Conservation (phyloP, 441 rosid genomes). For the Rhodomyrtus psidioides region DNA sequence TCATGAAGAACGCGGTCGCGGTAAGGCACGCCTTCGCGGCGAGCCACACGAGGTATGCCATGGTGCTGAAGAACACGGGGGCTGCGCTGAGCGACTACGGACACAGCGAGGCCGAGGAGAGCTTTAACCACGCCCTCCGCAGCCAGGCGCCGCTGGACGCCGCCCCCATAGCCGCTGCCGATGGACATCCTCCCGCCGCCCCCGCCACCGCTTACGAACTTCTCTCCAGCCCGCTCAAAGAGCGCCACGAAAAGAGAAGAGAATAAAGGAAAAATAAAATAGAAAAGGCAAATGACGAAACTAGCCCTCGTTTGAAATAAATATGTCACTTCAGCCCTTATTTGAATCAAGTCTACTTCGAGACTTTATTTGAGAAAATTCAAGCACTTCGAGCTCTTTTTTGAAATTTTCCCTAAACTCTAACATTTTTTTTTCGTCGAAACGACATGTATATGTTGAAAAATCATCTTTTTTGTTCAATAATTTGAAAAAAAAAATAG, state of each 20-base stretch:
- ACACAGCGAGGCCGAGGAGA: slow-evolving; percentile 43
- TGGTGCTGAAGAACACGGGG: slow-evolving; percentile 48
- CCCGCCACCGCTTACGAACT: slow-evolving; percentile 52
- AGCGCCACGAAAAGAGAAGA: slow-evolving; percentile 37
- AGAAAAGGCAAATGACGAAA: no score
- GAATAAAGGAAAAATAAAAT: no score
- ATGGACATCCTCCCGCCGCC: slow-evolving; percentile 45
- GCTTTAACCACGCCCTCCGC: slow-evolving; percentile 10
- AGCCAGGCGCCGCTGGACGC: neutral
- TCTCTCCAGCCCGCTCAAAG: slow-evolving; percentile 58
- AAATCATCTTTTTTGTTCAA: no score
- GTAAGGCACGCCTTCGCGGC: slow-evolving; percentile 54
- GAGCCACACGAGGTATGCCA: slow-evolving; percentile 46
- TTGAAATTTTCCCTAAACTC: no score
- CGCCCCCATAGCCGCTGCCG: slow-evolving; percentile 26
- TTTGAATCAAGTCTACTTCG: no score
- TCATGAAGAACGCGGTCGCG: slow-evolving; percentile 51
- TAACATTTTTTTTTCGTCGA: no score
- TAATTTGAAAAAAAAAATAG: no score
- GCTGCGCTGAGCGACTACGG: slow-evolving; percentile 62
- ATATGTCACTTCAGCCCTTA: no score
- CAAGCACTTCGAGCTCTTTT: no score
- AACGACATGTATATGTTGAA: no score
- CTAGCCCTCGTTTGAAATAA: no score
- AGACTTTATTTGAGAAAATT: no score